Evolutionary conservation across 129 eudicot species (phyloP).

Genomic region (Chrysanthemum seticuspe): DNA sequence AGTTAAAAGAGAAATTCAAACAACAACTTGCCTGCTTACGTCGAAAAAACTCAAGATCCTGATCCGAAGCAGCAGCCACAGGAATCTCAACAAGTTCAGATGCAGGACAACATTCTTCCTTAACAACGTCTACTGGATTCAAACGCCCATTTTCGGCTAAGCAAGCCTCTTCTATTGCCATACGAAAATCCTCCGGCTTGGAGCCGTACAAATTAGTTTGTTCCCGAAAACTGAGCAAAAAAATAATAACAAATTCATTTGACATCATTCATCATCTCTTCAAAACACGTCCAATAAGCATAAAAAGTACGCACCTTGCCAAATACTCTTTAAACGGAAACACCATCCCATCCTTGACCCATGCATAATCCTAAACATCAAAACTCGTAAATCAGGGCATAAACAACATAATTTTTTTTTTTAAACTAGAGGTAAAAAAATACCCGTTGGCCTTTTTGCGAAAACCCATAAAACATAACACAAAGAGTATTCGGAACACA

Average conservation of each 20-base stretch:
- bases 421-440: background rate
- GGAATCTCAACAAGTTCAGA: conserved; percentile 18
- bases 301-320: conserved; percentile 53
- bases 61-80: conserved; percentile 7
- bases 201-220: conserved; percentile 82
- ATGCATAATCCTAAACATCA: conserved; percentile 80
- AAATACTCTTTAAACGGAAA: conserved; percentile 73
- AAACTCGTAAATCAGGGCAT: conserved; percentile 10
- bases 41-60: conserved; percentile 13
- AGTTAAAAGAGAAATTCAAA: background rate
- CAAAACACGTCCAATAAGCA: background rate
- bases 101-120: conserved; percentile 15
- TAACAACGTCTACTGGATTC: conserved; percentile 21
- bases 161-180: conserved; percentile 88
- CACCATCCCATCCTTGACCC: conserved; percentile 89
- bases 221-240: conserved; percentile 63
- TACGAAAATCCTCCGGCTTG: conserved; percentile 67
- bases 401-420: conserved; percentile 3
- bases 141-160: conserved; percentile 56
- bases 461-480: conserved; percentile 84
- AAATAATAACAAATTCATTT: background rate
- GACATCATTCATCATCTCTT: background rate
- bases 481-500: conserved; percentile 70
- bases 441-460: conserved; percentile 72
- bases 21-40: conserved; percentile 27